Evolutionary conservation across 768 basidiomycete genomes (phyloP), one percentile per base, ranked within the genome.

Genomic region (Mycena kentingensis): DNA sequence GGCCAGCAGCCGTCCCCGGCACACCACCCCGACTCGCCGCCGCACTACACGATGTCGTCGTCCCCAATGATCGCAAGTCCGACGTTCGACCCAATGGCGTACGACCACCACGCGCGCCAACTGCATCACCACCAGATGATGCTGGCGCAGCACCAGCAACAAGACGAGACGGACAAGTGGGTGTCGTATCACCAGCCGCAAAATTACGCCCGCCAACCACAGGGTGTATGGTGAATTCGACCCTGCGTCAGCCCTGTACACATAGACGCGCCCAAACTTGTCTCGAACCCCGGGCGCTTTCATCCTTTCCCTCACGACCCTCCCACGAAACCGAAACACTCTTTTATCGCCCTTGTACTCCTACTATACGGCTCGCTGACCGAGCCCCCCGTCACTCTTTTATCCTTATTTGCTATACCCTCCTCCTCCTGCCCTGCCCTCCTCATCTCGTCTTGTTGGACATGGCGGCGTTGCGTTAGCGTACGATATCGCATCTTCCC

Each of bases 151-250:
- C 58, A 58, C 39, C 55, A 54, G 46, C 51, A 52, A 37, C 55
- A 52, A 47, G 46, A 60, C 38, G 58, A 55, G 48, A 49, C 19
- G 37, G 57, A 58, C 5, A 60, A 60, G 51, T 60, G 58, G 58
- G 58, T 51, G 22, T 42, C 41, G 51, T 60, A 55, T 36, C 58
- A 60, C 46, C 58, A 58, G 18, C 54, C 51, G 36, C 57, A 58
- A 50, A 46, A 52, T 46, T 51, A 46, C 37, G 53, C 58, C 18
- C 58, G 42, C 8, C 57, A 46, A 18, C n/a, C 28, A 28, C 44
- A 58, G 51, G 58, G 48, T 6, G 39, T 28, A 8, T 60, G 58
- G 58, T 60, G 43, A n/a, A 60, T 46, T 19, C 18, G 11, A 16
- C 21, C 18, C 28, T 13, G 6, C 44, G 26, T 26, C 25, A 22